Conservation (phyloP, 2,329 filamentous ascomycete species). For the Ophiostoma tasmaniense region DNA sequence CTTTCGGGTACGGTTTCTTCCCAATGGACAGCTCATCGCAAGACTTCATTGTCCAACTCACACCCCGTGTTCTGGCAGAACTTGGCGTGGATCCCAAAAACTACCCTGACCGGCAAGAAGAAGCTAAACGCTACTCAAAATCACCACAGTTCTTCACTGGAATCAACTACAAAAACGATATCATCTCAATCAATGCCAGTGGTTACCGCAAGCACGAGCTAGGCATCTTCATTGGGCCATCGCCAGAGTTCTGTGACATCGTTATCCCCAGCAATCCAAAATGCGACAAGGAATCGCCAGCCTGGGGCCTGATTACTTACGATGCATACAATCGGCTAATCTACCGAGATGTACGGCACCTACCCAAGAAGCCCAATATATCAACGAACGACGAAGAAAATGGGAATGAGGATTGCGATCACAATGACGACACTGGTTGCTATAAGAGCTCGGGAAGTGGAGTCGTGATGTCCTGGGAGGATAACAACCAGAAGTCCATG, state of each 20-base stretch:
- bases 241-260: neutral
- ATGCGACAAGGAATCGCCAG: neutral
- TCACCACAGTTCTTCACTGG: neutral
- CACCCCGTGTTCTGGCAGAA: neutral
- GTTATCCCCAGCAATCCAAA: neutral
- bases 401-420: neutral
- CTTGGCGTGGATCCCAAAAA: neutral
- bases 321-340: neutral
- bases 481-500: neutral
- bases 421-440: neutral
- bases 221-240: neutral
- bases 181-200: neutral
- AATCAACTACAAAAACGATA: neutral
- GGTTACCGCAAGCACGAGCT: neutral
- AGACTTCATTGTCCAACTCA: neutral
- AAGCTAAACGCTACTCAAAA: neutral
- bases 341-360: neutral
- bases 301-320: neutral
- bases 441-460: neutral
- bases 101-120: neutral
- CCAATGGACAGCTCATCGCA: neutral
- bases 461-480: neutral
- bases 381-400: neutral
- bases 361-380: neutral
- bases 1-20: neutral